phyloP scores from a whole-genome alignment of 257 asterid species.

The Buddleja alternifolia region DNA sequence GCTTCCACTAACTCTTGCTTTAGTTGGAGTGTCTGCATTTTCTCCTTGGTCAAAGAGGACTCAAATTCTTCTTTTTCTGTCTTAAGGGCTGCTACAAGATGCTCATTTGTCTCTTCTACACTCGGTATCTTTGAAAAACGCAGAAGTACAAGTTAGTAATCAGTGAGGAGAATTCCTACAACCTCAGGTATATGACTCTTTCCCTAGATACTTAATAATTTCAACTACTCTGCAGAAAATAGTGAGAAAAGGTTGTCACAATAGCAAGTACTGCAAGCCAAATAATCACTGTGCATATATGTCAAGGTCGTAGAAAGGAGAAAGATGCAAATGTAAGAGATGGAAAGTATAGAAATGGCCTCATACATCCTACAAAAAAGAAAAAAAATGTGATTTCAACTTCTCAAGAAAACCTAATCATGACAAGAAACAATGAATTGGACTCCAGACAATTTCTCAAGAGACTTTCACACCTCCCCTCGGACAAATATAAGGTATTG shows the following conservation, averaged over 20 bases:
- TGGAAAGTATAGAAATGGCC: not conserved
- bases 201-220: not conserved
- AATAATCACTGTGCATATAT: not conserved
- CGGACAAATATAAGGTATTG: not conserved
- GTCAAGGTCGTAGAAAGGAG: not conserved
- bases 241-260: constrained; percentile 3
- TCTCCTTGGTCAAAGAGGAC: constrained; percentile 75
- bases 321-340: not conserved
- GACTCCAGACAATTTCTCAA: not conserved
- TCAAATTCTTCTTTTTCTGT: constrained; percentile 78
- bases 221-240: constrained; percentile 11
- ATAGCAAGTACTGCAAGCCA: constrained; percentile 22
- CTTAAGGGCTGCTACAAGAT: constrained; percentile 56
- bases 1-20: constrained; percentile 75
- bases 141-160: constrained; percentile 17
- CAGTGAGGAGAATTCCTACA: constrained; percentile 19
- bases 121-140: constrained; percentile 53
- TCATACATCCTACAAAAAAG: not conserved
- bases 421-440: constrained; percentile 3
- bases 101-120: constrained; percentile 62
- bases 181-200: constrained; percentile 9
- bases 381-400: not conserved
- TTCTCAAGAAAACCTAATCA: not conserved
- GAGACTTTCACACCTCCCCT: not conserved
- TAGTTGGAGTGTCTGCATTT: constrained; percentile 59